Percentiles rank a stretch among this genome's conserved stretches.
Evolutionary conservation across 306 rosid species (phyloP).

Genomic region (Fragaria nilgerrensis): DNA sequence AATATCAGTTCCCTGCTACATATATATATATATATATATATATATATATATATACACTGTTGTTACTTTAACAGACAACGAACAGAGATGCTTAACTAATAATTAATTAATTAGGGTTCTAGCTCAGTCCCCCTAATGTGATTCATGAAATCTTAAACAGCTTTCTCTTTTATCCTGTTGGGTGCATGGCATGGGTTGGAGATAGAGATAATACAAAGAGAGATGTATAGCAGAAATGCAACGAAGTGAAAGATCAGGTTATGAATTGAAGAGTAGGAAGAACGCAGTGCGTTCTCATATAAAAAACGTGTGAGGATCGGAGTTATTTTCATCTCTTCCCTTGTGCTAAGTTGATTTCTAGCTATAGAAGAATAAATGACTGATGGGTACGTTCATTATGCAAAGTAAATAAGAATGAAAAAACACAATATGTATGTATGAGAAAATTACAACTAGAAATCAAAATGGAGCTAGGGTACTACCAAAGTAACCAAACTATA

Average conservation of each 20-base stretch:
- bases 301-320: too few relatives aligned
- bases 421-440: too few relatives aligned
- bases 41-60: not conserved
- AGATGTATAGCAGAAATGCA: not conserved
- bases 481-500: too few relatives aligned
- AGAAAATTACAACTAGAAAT: too few relatives aligned
- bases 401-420: too few relatives aligned
- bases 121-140: not conserved
- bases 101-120: not conserved
- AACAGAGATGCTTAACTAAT: not conserved
- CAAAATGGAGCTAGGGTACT: too few relatives aligned
- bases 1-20: not conserved
- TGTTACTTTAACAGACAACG: conserved; percentile 1
- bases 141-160: not conserved
- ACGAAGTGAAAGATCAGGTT: not conserved
- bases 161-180: not conserved
- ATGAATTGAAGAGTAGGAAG: not conserved
- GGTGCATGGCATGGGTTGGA: not conserved
- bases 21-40: too few relatives aligned
- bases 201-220: not conserved
- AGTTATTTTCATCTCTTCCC: too few relatives aligned
- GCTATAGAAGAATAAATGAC: too few relatives aligned
- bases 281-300: not conserved
- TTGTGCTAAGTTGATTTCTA: too few relatives aligned
- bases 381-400: too few relatives aligned